Base-by-base conservation (phyloP, 225 moss, liverwort and hornwort genomes). In the Physcomitrium patens region DNA sequence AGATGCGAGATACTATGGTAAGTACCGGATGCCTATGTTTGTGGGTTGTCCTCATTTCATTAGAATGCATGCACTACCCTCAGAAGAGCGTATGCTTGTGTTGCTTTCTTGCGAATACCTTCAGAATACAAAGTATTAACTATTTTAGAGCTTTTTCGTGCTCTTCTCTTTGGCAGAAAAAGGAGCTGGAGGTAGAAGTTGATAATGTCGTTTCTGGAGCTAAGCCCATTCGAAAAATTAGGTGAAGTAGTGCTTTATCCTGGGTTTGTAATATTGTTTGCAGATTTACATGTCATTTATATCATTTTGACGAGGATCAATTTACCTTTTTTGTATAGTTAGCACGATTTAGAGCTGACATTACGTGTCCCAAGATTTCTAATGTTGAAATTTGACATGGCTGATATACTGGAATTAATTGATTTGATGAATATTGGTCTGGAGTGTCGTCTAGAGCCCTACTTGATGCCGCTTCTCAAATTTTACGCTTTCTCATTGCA, bases 1-100 rank as follows among this genome's bases (percentile, higher is more conserved):
- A 91, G 74, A 93, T 93, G 93, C 80, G 93, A 65, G 93, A 93
- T 63, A 91, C 91, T 24, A 93, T 93, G 93, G 85, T 85, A 76
- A 64, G 81, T 68, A 75, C 53, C 19, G 52, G 26, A 7, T 51
- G 17, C 23, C 68, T 48, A 17, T 41, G 60, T 58, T 37, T 50
- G 54, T 55, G 42, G 23, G 68, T 7, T 68, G 37, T 60, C 22
- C 60, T 60, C 37, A 24, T 31, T 31, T 28, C 19, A 28, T 47
- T 12, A 50, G 37, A 14, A 23, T 60, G 50, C 68, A 68, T 68
- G 22, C 48, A 19, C 28, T 41, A 20, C 0, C 48, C 48, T 20
- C 1, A 60, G 19, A 20, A 10, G 17, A 23, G 2, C 13, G 16
- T 41, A 10, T 60, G 23, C 59, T 37, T 68, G 17, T 49, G 23